Evolutionary conservation across 2,329 filamentous ascomycete genomes (phyloP), one percentile per base, ranked within the genome.

Genomic region (Didymella arachidicola): DNA sequence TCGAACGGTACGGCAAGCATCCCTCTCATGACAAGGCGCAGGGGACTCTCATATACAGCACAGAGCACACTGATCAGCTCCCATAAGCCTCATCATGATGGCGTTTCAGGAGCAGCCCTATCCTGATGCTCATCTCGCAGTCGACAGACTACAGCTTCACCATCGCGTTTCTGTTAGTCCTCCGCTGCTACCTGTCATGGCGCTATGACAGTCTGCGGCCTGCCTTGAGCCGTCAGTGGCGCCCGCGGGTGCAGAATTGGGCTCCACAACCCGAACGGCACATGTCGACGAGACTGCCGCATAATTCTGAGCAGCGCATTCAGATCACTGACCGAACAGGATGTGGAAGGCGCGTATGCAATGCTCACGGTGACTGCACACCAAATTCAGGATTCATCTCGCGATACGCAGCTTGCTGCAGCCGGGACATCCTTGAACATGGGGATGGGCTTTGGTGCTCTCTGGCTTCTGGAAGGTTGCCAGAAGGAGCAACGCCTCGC

Each of bases 191-290:
- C 62, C 62, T 63, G 63, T 65, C 65, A 63, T 61, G 60, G 65
- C 66, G 69, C 66, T 70, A 62, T 66, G 72, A 66, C 69, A 70
- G 69, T 63, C 60, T 70, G 69, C 71, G 68, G 62, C 66, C 66
- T 65, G 62, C 64, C 62, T 68, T 60, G 64, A 68, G 71, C 68
- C 69, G 69, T 71, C 63, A 66, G 70, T 73, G 73, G 72, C 71
- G 72, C 69, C 65, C 62, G 64, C 65, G 58, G 64, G 58, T 62
- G 61, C 67, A 56, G 70, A 61, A 66, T 68, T 60, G 46, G 59
- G 64, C 64, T 67, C 63, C 64, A 65, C 62, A 61, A 62, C 57
- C 52, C 53, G 50, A 51, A 26, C 57, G 57, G 51, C 52, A 55
- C 29, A 42, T 32, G 47, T 54, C 39, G 56, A 49, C 38, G 30